Evolutionary conservation across 495 filamentous ascomycete genomes (phyloP).

Genomic region (Xylaria scruposa): DNA sequence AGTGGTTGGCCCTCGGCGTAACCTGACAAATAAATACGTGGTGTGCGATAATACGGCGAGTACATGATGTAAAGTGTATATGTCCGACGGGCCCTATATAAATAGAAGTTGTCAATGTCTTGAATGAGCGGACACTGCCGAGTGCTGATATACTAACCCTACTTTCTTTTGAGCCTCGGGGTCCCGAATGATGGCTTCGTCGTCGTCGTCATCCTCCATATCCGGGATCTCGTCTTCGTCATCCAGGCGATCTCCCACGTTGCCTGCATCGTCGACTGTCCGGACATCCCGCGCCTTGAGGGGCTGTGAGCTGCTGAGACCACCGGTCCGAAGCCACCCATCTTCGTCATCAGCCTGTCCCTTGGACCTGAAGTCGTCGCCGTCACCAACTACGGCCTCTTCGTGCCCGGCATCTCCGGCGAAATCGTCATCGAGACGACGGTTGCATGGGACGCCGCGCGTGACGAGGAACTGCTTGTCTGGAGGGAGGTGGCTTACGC

Average conservation of each 20-base stretch:
- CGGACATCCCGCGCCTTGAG: slow-evolving; percentile 79
- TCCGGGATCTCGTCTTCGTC: slow-evolving; percentile 93
- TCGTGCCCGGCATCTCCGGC: slow-evolving; percentile 84
- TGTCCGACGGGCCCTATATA: slow-evolving; percentile 75
- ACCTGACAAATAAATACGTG: slow-evolving; percentile 92
- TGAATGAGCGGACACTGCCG: neutral
- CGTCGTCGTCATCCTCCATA: slow-evolving; percentile 98
- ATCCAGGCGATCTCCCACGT: slow-evolving; percentile 73
- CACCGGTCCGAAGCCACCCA: slow-evolving; percentile 90
- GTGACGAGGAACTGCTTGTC: slow-evolving; percentile 97
- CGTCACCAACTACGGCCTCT: slow-evolving; percentile 82
- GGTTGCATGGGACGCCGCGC: slow-evolving; percentile 89
- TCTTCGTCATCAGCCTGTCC: slow-evolving; percentile 73
- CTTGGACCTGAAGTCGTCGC: slow-evolving; percentile 63
- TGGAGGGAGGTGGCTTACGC: slow-evolving; percentile 79
- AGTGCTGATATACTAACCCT: slow-evolving; percentile 62
- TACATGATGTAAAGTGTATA: slow-evolving; percentile 99
- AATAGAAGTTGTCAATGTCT: slow-evolving; percentile 22
- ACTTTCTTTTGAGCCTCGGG: slow-evolving; percentile 63
- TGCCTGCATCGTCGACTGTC: slow-evolving; percentile 81
- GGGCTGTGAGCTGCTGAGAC: slow-evolving; percentile 72
- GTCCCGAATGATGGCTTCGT: slow-evolving; percentile 95
- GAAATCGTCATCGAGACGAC: slow-evolving; percentile 90
- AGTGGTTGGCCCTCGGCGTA: slow-evolving; percentile 88
- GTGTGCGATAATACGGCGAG: slow-evolving; percentile 94